phyloP scores from a whole-genome alignment of 768 basidiomycete species.

The Russula earlei region DNA sequence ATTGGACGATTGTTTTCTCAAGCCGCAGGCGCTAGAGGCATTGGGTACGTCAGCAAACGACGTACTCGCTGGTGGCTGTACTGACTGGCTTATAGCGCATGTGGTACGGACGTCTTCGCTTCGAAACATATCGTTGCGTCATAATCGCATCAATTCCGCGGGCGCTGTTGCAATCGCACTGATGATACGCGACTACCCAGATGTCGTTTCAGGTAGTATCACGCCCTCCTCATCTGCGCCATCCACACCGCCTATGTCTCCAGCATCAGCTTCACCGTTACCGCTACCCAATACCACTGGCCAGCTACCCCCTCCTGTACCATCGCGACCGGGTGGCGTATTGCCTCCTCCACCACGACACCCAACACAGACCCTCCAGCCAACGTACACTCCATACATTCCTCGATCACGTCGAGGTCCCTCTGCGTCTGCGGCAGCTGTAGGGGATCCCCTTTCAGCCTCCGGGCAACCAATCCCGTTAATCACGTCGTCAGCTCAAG shows the following conservation, averaged over 20 bases:
- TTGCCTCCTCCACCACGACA: slow-evolving; percentile 41
- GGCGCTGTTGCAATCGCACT: slow-evolving; percentile 89
- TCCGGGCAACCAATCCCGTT: slow-evolving; percentile 49
- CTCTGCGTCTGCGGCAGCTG: slow-evolving; percentile 21
- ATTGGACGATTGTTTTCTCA: slow-evolving; percentile 77
- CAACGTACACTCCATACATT: slow-evolving; percentile 79
- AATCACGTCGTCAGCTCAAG: slow-evolving; percentile 48
- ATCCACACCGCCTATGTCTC: slow-evolving; percentile 22
- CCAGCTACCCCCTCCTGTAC: slow-evolving; percentile 29
- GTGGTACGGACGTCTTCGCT: slow-evolving; percentile 76
- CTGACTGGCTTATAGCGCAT: slow-evolving; percentile 44
- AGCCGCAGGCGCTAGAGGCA: slow-evolving; percentile 64
- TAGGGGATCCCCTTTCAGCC: slow-evolving; percentile 32
- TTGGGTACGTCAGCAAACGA: slow-evolving; percentile 47
- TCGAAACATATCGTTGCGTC: slow-evolving; percentile 80
- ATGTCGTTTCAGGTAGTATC: slow-evolving; percentile 40
- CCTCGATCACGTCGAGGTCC: slow-evolving; percentile 49
- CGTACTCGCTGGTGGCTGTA: not conserved
- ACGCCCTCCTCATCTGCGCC: slow-evolving; percentile 23
- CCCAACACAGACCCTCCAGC: slow-evolving; percentile 44
- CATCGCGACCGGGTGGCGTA: slow-evolving; percentile 32
- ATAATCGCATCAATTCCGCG: slow-evolving; percentile 75
- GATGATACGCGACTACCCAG: slow-evolving; percentile 95
- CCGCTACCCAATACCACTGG: slow-evolving; percentile 25
- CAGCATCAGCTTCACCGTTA: slow-evolving; percentile 29